These are phyloP conservation scores for Blastobotrys muscicola DNA, from an alignment of 805 yeast species.

Conservation along the genomic window DNA sequence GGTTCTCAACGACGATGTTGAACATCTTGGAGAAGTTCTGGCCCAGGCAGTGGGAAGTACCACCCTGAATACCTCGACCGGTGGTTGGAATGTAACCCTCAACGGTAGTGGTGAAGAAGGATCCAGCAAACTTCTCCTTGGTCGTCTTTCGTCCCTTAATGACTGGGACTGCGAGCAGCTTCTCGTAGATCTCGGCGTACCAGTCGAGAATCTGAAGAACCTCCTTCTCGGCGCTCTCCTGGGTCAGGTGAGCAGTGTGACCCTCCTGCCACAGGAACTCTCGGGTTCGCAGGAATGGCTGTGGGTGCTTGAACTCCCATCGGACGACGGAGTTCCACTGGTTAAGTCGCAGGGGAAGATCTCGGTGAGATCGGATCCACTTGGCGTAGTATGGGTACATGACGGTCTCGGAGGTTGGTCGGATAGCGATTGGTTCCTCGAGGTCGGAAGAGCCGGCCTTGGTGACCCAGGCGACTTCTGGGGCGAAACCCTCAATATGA, in stretches of 20 bases:
- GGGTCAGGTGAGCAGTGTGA: constrained; percentile 91
- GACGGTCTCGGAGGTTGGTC: constrained; percentile 99
- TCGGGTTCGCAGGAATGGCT: constrained; percentile 96
- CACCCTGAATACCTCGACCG: constrained; percentile 99
- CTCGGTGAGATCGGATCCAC: constrained; percentile 98
- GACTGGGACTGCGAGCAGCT: constrained; percentile 94
- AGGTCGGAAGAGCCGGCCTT: constrained; percentile 88
- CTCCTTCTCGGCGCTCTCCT: constrained; percentile 72
- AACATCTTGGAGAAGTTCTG: constrained; percentile 99
- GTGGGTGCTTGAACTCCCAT: constrained; percentile 99
- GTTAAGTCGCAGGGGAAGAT: constrained; percentile 88
- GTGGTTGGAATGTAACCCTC: constrained; percentile 98
- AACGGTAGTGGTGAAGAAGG: constrained; percentile 86
- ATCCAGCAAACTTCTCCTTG: constrained; percentile 98
- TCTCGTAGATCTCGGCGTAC: constrained; percentile 79
- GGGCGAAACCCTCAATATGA: constrained; percentile 98
- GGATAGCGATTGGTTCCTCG: constrained; percentile 97
- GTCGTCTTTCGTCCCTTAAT: constrained; percentile 92
- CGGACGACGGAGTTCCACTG: constrained; percentile 99
- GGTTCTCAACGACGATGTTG: constrained; percentile 90
- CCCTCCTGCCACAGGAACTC: constrained; percentile 99
- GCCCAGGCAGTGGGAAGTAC: constrained; percentile 95
- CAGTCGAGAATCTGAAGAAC: constrained; percentile 78
- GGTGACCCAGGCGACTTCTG: constrained; percentile 99
- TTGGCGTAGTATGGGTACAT: constrained; percentile 99